These are phyloP conservation scores for Metschnikowia reukaufii DNA, from an alignment of 805 yeast genomes.

Conservation along the genomic window DNA sequence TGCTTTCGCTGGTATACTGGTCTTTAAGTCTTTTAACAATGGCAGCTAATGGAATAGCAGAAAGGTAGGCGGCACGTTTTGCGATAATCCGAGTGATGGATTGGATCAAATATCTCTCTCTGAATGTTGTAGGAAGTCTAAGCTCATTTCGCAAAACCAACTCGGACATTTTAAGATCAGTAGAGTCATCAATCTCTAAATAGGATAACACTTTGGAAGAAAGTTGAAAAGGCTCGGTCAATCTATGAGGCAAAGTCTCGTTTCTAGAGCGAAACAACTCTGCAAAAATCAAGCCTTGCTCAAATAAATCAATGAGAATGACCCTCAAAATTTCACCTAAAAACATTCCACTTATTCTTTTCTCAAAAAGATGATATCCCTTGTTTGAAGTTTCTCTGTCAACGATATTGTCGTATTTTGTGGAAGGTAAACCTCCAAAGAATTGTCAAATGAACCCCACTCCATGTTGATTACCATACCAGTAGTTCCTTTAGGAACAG, in stretches of 20 bases:
- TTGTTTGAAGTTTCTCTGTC: conserved; percentile 76
- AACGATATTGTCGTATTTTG: conserved; percentile 71
- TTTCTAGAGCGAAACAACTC: conserved; percentile 47
- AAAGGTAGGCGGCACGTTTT: conserved; percentile 82
- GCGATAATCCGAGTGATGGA: conserved; percentile 75
- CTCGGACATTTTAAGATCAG: conserved; percentile 68
- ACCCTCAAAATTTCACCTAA: conserved; percentile 86
- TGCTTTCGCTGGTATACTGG: conserved; percentile 46
- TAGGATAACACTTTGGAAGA: conserved; percentile 83
- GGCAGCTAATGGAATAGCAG: conserved; percentile 90
- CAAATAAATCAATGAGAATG: conserved; percentile 65
- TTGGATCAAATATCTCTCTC: conserved; percentile 76
- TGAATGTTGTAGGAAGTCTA: conserved; percentile 65
- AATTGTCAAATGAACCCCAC: conserved; percentile 97
- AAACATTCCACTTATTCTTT: conserved; percentile 89
- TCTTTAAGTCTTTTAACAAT: conserved; percentile 68
- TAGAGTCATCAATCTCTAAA: conserved; percentile 81
- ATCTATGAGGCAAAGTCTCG: conserved; percentile 56
- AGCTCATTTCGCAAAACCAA: conserved; percentile 63
- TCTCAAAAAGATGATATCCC: conserved; percentile 90
- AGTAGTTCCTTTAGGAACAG: conserved; percentile 37
- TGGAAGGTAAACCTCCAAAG: conserved; percentile 71
- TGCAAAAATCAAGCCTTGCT: conserved; percentile 55
- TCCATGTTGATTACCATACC: conserved; percentile 91
- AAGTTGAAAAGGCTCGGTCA: conserved; percentile 73